These are phyloP conservation scores for Asterochloris erici DNA, from an alignment of 139 green algal genomes.

Conservation along the genomic window DNA sequence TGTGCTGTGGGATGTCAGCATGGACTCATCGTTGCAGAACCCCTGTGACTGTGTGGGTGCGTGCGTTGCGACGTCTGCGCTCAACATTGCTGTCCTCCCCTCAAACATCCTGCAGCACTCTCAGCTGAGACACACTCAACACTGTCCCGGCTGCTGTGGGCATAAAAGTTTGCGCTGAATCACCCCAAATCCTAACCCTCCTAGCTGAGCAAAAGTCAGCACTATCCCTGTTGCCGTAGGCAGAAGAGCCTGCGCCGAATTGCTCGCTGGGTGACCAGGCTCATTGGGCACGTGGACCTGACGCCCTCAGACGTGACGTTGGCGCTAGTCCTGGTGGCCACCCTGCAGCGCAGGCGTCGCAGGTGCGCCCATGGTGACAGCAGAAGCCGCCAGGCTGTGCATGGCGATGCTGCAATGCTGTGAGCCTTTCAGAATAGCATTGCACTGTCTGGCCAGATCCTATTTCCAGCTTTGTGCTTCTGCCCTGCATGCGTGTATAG, in stretches of 20 bases:
- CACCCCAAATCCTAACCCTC: background rate
- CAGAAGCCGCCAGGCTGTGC: background rate
- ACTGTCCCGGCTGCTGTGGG: background rate
- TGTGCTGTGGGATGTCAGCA: no score
- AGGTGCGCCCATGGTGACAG: background rate
- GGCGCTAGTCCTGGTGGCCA: slow-evolving; percentile 23
- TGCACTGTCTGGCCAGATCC: background rate
- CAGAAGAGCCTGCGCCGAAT: slow-evolving; percentile 21
- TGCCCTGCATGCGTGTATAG: background rate
- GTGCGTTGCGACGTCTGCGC: no score
- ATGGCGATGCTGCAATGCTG: background rate
- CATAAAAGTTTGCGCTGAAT: background rate
- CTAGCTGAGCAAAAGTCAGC: background rate
- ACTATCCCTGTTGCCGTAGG: background rate
- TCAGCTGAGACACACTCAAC: background rate
- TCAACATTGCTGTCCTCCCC: no score
- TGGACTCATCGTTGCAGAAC: no score
- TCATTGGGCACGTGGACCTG: slow-evolving; percentile 25
- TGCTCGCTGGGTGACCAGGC: slow-evolving; percentile 19
- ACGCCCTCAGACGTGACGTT: slow-evolving; percentile 20
- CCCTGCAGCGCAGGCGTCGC: slow-evolving; percentile 21
- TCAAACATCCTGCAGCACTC: no score
- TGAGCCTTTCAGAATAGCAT: background rate
- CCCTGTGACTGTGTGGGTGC: no score
- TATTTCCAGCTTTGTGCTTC: background rate